phyloP scores from a whole-genome alignment of 371 early-diverging fungal genomes.

The Chytridium lagenaria region DNA sequence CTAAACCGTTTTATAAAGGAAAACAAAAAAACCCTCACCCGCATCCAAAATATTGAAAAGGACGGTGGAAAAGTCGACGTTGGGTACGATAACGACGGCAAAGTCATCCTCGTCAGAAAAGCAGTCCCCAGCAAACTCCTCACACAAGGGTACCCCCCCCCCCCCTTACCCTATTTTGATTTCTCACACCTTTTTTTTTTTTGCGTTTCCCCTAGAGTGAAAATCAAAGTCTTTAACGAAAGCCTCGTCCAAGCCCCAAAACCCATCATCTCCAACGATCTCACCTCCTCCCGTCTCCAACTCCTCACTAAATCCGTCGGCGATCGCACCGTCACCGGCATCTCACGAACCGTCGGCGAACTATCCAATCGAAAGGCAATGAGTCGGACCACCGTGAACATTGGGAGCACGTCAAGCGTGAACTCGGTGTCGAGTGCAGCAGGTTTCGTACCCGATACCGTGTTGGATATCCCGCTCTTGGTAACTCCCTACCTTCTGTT shows the following conservation, averaged over 20 bases:
- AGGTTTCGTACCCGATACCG: conserved; percentile 45
- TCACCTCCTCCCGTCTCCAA: conserved; percentile 20
- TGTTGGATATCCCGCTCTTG: conserved; percentile 47
- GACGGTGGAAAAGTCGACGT: conserved; percentile 42
- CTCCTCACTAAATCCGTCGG: conserved; percentile 4
- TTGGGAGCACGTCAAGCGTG: conserved; percentile 21
- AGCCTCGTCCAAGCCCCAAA: conserved; percentile 15
- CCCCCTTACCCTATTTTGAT: too few species aligned
- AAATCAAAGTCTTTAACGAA: conserved; percentile 20
- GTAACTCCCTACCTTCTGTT: conserved; percentile 23
- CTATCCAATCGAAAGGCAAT: background rate
- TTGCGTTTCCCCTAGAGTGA: conserved; percentile 17
- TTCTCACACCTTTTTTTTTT: too few species aligned
- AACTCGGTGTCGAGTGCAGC: conserved; percentile 14
- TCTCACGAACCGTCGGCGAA: background rate
- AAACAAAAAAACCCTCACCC: conserved; percentile 38
- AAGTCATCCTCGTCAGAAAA: conserved; percentile 45
- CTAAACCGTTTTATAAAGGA: conserved; percentile 32
- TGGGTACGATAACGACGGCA: conserved; percentile 46
- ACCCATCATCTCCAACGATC: conserved; percentile 5
- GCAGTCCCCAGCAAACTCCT: conserved; percentile 31
- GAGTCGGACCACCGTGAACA: conserved; percentile 11
- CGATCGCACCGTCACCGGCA: background rate
- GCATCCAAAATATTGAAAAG: conserved; percentile 41
- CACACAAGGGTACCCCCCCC: conserved; percentile 38